Conservation (phyloP, 306 rosid species). For the Glycine soja region DNA sequence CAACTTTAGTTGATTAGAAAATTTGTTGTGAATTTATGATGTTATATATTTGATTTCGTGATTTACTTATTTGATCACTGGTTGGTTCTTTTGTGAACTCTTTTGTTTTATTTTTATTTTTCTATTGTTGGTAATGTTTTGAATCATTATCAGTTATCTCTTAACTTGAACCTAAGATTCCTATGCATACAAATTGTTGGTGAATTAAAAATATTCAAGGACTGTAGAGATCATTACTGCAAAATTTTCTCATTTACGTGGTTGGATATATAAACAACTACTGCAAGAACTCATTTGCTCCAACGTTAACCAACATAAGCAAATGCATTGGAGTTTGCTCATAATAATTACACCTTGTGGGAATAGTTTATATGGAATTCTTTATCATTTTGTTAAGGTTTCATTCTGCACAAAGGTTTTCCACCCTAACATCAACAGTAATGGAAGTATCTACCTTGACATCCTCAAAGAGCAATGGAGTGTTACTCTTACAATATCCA, state of each 20-base stretch:
- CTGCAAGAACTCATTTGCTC: too few species aligned
- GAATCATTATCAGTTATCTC: constrained; percentile 7
- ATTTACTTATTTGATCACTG: not conserved
- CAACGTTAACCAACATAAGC: too few species aligned
- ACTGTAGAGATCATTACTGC: constrained; percentile 6
- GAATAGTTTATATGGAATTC: constrained; percentile 10
- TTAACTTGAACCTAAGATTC: not conserved
- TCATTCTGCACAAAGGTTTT: constrained; percentile 46
- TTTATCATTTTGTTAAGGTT: constrained; percentile 35
- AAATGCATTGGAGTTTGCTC: not conserved
- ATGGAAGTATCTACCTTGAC: constrained; percentile 47
- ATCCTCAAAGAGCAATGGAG: constrained; percentile 51
- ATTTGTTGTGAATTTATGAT: constrained; percentile 2
- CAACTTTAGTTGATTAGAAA: not conserved
- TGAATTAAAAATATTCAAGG: constrained; percentile 6
- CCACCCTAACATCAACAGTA: constrained; percentile 49
- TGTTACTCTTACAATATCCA: constrained; percentile 45
- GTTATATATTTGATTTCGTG: constrained; percentile 3
- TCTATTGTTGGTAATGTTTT: constrained; percentile 14
- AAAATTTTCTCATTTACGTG: not conserved
- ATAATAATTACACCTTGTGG: not conserved
- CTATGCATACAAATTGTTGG: not conserved
- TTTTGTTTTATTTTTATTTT: not conserved
- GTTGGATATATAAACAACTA: not conserved
- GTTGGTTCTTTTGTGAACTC: not conserved